Base-by-base conservation (phyloP, 257 asterid species). In the Nicotiana paniculata region DNA sequence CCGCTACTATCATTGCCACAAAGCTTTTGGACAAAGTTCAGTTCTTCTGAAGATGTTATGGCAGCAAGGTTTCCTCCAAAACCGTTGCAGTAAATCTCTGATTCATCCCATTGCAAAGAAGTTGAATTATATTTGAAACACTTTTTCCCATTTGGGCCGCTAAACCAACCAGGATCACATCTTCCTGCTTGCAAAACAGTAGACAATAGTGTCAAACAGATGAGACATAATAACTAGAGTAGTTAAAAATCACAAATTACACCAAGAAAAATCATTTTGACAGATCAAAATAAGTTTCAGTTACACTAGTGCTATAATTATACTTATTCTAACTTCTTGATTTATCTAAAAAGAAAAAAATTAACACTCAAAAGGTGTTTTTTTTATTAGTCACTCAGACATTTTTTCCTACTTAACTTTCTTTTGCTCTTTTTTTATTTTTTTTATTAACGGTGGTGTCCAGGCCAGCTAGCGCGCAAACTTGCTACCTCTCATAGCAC, bases 21-120 rank as follows among this genome's bases (percentile, higher is more conserved):
- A 75, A 91, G 82, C 83, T 87, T 91, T 46, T 82, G 92, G 86
- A 91, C 85, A 85, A 89, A 81, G 64, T 17, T 43, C 53, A 92
- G 90, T 77, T 93, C 97, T 88, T 93, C 84, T 28, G 75, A 79
- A 18, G 96, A 90, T 70, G 90, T 48, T 54, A 85, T 86, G 10
- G 97, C 86, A 12, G 97, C 97, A 13, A 95, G 92, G 85, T 90
- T 94, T 70, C 95, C 99, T 67, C 86, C 80, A 54, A 84, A 85
- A 80, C 88, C 82, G 58, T 70, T 58, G 92, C 99, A 95, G 77
- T 85, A 87, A 51, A 87, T 83, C 86, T 95, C 96, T 32, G 99
- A 90, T 65, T 83, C 93, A 69, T 88, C 91, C 99, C 99, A 95
- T 57, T 97, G 87, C 82, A 68, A 88, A 70, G 87, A 83, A 75